Conservation (phyloP, 2,329 filamentous ascomycete species). For the Aspergillus luchuensis region DNA sequence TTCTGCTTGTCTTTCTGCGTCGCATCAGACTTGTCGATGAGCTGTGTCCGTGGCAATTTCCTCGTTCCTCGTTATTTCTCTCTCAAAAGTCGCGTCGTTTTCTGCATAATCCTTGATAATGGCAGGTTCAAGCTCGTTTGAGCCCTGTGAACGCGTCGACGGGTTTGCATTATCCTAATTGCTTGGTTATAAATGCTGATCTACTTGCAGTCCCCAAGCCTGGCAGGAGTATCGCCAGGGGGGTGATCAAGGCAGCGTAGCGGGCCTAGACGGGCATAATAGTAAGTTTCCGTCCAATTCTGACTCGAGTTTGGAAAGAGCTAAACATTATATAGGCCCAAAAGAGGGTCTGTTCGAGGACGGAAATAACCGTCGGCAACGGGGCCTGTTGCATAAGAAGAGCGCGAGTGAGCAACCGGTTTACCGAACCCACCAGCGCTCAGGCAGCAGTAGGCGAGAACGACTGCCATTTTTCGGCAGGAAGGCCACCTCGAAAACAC, state of each 20-base stretch:
- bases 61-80: not conserved
- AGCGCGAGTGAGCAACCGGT: not conserved
- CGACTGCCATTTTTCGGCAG: not conserved
- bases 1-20: too few species aligned
- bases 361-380: not conserved
- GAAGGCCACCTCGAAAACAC: not conserved
- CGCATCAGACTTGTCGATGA: not conserved
- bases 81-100: too few species aligned
- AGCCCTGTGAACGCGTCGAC: not conserved
- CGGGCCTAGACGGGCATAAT: not conserved
- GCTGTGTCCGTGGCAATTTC: not conserved
- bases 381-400: not conserved
- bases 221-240: not conserved
- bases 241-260: not conserved
- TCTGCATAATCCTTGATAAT: conserved; percentile 2
- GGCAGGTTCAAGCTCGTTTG: not conserved
- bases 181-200: not conserved
- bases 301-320: not conserved
- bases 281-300: not conserved
- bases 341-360: not conserved
- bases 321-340: not conserved
- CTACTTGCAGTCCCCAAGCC: not conserved
- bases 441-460: not conserved
- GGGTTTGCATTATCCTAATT: not conserved
- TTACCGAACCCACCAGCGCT: not conserved